These are phyloP conservation scores for Rubia balearica DNA, from an alignment of 305 asterid genomes.

Conservation along the genomic window DNA sequence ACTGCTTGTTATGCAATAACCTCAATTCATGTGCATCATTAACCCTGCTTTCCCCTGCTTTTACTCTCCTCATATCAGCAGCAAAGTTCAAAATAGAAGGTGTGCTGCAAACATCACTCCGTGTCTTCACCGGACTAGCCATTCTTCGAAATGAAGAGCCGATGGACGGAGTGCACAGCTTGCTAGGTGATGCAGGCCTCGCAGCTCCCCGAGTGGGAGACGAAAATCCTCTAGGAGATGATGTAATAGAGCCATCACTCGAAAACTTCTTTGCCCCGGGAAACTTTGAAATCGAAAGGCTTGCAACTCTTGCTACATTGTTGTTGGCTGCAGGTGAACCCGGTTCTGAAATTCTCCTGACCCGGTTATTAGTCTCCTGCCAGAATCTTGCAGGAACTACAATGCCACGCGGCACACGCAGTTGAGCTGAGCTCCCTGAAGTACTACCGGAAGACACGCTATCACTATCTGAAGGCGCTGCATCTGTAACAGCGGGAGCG, in stretches of 20 bases:
- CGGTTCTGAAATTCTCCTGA: conserved; percentile 19
- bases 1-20: conserved; percentile 51
- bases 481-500: conserved; percentile 20
- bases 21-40: conserved; percentile 72
- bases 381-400: conserved; percentile 27
- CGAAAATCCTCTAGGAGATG: conserved; percentile 48
- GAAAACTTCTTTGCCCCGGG: conserved; percentile 31
- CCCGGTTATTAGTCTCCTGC: conserved; percentile 24
- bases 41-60: conserved; percentile 50
- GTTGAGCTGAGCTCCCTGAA: conserved; percentile 18
- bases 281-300: conserved; percentile 42
- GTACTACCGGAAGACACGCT: conserved; percentile 21
- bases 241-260: conserved; percentile 31
- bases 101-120: conserved; percentile 41
- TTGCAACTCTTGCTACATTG: conserved; percentile 25
- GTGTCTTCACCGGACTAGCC: conserved; percentile 52
- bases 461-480: conserved; percentile 26
- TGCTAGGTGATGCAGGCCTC: conserved; percentile 70
- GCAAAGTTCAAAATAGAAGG: conserved; percentile 54
- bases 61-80: conserved; percentile 65
- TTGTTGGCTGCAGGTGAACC: conserved; percentile 30
- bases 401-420: conserved; percentile 21
- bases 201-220: conserved; percentile 55
- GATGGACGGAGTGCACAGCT: conserved; percentile 30
- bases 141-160: conserved; percentile 44